Percentiles rank a stretch among this genome's conserved stretches.
phyloP scores from a whole-genome alignment of 192 early-diverging fungal genomes.

The Chytriomyces hyalinus region DNA sequence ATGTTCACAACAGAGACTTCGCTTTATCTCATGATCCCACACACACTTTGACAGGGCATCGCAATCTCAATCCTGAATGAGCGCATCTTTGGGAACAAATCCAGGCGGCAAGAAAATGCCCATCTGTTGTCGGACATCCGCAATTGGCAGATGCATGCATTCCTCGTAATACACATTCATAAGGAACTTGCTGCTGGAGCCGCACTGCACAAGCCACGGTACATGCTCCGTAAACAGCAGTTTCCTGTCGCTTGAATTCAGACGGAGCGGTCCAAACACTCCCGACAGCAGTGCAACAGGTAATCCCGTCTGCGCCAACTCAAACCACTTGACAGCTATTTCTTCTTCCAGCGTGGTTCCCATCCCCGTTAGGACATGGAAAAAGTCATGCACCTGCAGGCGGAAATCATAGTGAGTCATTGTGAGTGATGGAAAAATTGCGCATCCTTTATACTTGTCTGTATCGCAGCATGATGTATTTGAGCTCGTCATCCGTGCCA shows the following conservation, averaged over 20 bases:
- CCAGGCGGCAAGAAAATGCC: constrained; percentile 31
- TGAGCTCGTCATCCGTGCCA: constrained; percentile 76
- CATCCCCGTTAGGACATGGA: constrained; percentile 86
- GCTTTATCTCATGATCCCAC: too few relatives aligned
- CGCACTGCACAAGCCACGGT: constrained; percentile 94
- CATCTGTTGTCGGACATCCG: constrained; percentile 11
- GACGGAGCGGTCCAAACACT: constrained; percentile 78
- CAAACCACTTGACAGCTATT: constrained; percentile 94
- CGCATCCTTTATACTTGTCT: constrained; percentile 75
- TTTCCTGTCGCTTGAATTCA: constrained; percentile 63
- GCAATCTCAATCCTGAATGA: constrained; percentile 19
- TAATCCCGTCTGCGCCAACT: constrained; percentile 87
- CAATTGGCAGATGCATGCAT: constrained; percentile 60
- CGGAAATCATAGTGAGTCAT: too few relatives aligned
- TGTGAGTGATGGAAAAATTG: too few relatives aligned
- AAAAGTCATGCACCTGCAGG: constrained; percentile 83
- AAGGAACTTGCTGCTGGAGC: constrained; percentile 69
- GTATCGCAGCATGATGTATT: constrained; percentile 92
- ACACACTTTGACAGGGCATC: too few relatives aligned
- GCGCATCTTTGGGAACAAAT: constrained; percentile 20
- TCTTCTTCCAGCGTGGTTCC: constrained; percentile 84
- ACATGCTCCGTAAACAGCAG: constrained; percentile 74
- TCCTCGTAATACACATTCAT: constrained; percentile 94
- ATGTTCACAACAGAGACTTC: too few relatives aligned
- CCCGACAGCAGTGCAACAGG: constrained; percentile 86